Evolutionary conservation across 768 basidiomycete genomes (phyloP), one percentile per base, ranked within the genome.

Genomic region (Pisolithus microcarpus): DNA sequence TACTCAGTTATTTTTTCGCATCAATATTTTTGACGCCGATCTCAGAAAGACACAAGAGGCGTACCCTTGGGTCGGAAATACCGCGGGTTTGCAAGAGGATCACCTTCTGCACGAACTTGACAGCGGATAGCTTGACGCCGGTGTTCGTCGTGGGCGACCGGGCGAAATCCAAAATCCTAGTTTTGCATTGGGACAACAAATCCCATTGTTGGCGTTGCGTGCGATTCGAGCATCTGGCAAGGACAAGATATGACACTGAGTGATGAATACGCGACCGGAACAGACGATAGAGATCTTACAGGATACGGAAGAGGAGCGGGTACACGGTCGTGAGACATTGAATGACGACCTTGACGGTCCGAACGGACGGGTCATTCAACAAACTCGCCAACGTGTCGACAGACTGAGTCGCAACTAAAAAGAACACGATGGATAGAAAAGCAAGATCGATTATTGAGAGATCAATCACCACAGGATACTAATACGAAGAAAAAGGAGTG

Each of bases 41-140:
- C 34, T 5, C 34, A 5, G 34, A 13, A 34, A 11, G 34, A 34
- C 7, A 30, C 30, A 21, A 44, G 38, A 31, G 7, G 47, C 37
- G 52, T 71, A 97, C 96, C 75, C 96, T 78, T 50, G 96, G 96
- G 70, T 99, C 96, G 30, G 85, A 85, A 51, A 87, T 72, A 0
- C 89, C 89, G 46, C 90, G 81, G 44, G 90, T 93, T 61, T 97
- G 93, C 1, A 95, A 86, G 56, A 97, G 76, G 48, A 98, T 81
- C 45, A 91, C 84, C 56, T 85, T 82, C 66, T 97, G 94, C 60
- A 91, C 75, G 69, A 93, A 94, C 74, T 97, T 98, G 74, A 96
- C 78, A 13, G 91, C 85, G 7, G 84, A 84, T 16, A 93, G 66
- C 63, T 79, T 84, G 44, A 91, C 73, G 26, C 96, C 95, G 21